A percentile compares a stretch with the other conserved stretches of the same genome.
Evolutionary conservation across 1,139 yeast genomes (phyloP).

Genomic region (Scheffersomyces stambukii): DNA sequence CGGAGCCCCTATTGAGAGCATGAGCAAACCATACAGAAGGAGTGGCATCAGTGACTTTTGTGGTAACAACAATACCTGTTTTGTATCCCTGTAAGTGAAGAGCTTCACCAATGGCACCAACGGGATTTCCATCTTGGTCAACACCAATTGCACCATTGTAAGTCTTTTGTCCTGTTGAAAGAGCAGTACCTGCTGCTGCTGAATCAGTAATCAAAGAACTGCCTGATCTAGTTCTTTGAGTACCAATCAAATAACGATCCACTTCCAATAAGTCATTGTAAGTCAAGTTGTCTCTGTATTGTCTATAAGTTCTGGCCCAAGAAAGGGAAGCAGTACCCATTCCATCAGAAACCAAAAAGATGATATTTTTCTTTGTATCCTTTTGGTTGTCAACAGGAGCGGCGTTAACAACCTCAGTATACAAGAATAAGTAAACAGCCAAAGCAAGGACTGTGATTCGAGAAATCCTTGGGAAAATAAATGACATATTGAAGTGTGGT

Average conservation of each 20-base stretch:
- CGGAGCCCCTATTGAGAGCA: conserved; percentile 63
- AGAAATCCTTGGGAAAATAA: conserved; percentile 8
- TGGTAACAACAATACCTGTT: conserved; percentile 86
- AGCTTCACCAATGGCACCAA: conserved; percentile 83
- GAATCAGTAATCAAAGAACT: conserved; percentile 77
- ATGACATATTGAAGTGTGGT: conserved; percentile 5
- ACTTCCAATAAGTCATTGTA: conserved; percentile 51
- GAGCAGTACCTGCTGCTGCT: conserved; percentile 94
- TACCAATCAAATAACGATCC: conserved; percentile 69
- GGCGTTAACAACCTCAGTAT: conserved; percentile 6
- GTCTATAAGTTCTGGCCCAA: conserved; percentile 67
- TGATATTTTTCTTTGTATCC: conserved; percentile 49
- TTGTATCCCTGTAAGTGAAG: conserved; percentile 70
- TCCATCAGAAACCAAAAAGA: conserved; percentile 86
- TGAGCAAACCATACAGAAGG: conserved; percentile 86
- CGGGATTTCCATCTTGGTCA: conserved; percentile 53
- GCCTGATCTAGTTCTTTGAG: conserved; percentile 73
- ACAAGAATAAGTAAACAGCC: conserved; percentile 9
- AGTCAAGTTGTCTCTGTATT: conserved; percentile 48
- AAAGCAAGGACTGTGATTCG: conserved; percentile 8
- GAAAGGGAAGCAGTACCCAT: conserved; percentile 84
- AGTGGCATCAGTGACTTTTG: conserved; percentile 69
- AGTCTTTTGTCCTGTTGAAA: conserved; percentile 71
- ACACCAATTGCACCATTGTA: conserved; percentile 90
- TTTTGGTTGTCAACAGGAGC: conserved; percentile 10